phyloP scores from a whole-genome alignment of 2,329 filamentous ascomycete genomes.

The Ophiostoma populinum region DNA sequence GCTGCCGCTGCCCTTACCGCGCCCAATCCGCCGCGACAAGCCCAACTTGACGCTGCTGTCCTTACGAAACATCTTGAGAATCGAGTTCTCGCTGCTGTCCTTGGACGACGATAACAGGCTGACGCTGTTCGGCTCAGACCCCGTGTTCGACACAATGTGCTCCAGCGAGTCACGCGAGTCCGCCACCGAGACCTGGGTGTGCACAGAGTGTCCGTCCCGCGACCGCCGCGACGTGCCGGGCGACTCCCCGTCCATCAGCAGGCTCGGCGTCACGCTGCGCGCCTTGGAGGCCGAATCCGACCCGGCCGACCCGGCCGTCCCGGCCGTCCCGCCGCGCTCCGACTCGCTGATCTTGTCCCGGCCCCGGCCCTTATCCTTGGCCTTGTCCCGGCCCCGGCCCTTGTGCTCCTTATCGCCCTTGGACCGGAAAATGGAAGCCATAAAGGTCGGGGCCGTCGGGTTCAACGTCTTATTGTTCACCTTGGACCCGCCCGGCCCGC shows the following conservation, averaged over 20 bases:
- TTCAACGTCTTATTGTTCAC: constrained; percentile 44
- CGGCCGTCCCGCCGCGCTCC: constrained; percentile 1
- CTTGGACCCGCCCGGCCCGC: constrained; percentile 28
- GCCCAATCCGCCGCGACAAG: constrained; percentile 33
- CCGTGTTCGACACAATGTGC: constrained; percentile 35
- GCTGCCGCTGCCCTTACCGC: constrained; percentile 34
- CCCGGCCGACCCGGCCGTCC: constrained; percentile 8
- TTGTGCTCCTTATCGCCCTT: constrained; percentile 17
- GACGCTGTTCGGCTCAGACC: constrained; percentile 31
- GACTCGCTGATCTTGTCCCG: constrained; percentile 18
- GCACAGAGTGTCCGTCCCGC: constrained; percentile 37
- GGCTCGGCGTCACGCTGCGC: constrained; percentile 20
- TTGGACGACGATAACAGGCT: constrained; percentile 23
- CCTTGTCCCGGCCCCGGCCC: constrained; percentile 17
- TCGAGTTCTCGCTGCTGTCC: constrained; percentile 30
- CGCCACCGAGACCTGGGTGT: constrained; percentile 39
- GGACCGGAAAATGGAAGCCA: constrained; percentile 45
- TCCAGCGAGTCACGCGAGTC: constrained; percentile 46
- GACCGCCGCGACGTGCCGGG: constrained; percentile 38
- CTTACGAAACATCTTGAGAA: constrained; percentile 50
- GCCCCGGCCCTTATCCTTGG: constrained; percentile 21
- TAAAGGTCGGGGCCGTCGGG: constrained; percentile 78
- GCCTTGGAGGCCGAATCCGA: too few relatives aligned
- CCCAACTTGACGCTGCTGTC: constrained; percentile 50
- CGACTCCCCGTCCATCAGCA: constrained; percentile 21